These are phyloP conservation scores for Xanthoparmelia taractica DNA, from an alignment of 495 filamentous ascomycete genomes.

Conservation along the genomic window DNA sequence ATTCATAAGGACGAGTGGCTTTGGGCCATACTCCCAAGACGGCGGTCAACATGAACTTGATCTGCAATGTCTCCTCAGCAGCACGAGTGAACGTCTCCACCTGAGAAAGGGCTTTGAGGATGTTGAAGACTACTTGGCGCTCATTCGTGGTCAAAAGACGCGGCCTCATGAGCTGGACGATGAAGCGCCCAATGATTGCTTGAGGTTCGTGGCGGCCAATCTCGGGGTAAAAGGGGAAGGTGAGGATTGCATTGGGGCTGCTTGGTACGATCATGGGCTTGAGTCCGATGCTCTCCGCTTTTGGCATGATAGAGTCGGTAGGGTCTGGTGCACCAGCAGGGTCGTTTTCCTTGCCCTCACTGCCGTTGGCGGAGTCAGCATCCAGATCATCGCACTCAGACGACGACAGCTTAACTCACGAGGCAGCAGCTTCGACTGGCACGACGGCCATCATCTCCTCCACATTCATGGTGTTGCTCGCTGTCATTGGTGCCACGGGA, in stretches of 20 bases:
- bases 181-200: neutral
- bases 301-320: neutral
- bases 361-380: neutral
- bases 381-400: neutral
- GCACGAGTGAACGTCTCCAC: neutral
- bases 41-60: neutral
- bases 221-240: neutral
- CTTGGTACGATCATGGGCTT: neutral
- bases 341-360: neutral
- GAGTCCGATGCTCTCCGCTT: neutral
- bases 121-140: slow-evolving; percentile 3
- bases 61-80: neutral
- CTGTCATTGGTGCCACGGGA: neutral
- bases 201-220: neutral
- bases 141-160: slow-evolving; percentile 5
- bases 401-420: neutral
- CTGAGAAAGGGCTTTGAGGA: slow-evolving; percentile 10
- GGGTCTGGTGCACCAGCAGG: neutral
- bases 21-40: slow-evolving; percentile 7
- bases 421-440: neutral
- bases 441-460: neutral
- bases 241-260: neutral
- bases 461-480: neutral
- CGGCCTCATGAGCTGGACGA: neutral
- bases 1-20: slow-evolving; percentile 2